phyloP scores from a whole-genome alignment of 2,329 filamentous ascomycete genomes.

The Aureobasidium sp. region DNA sequence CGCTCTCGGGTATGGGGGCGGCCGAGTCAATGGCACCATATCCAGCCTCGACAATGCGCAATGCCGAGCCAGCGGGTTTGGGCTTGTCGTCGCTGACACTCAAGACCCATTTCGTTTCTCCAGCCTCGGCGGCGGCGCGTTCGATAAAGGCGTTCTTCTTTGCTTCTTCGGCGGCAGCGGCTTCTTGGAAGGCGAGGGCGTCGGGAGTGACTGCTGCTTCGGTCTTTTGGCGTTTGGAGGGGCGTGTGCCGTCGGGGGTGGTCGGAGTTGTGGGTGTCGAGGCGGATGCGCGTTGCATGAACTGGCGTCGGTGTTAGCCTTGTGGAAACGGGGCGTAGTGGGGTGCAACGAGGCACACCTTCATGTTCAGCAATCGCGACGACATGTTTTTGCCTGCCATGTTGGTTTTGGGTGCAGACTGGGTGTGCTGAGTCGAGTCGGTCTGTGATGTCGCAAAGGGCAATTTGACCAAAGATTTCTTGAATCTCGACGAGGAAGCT shows the following conservation, averaged over 20 bases:
- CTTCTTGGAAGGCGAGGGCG: constrained; percentile 54
- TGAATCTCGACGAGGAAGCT: constrained; percentile 1
- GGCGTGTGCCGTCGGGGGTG: not conserved
- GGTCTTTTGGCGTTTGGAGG: constrained; percentile 8
- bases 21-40: constrained; percentile 45
- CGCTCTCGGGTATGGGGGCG: constrained; percentile 14
- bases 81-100: constrained; percentile 44
- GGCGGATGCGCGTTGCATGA: constrained; percentile 17
- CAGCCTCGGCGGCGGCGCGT: constrained; percentile 53
- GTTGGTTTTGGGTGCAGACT: not conserved
- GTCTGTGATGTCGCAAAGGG: not conserved
- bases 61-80: constrained; percentile 34
- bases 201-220: constrained; percentile 37
- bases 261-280: constrained; percentile 3
- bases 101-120: constrained; percentile 71
- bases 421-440: not conserved
- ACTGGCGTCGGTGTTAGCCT: not conserved
- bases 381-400: constrained; percentile 16
- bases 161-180: constrained; percentile 59
- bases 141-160: constrained; percentile 50
- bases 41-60: constrained; percentile 54
- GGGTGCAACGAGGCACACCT: not conserved
- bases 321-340: too few species aligned
- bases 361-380: constrained; percentile 15
- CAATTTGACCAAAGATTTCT: not conserved